A percentile compares a stretch with the other conserved stretches of the same genome.
Conservation (phyloP, 257 asterid genomes). For the Salvia rosmarinus region DNA sequence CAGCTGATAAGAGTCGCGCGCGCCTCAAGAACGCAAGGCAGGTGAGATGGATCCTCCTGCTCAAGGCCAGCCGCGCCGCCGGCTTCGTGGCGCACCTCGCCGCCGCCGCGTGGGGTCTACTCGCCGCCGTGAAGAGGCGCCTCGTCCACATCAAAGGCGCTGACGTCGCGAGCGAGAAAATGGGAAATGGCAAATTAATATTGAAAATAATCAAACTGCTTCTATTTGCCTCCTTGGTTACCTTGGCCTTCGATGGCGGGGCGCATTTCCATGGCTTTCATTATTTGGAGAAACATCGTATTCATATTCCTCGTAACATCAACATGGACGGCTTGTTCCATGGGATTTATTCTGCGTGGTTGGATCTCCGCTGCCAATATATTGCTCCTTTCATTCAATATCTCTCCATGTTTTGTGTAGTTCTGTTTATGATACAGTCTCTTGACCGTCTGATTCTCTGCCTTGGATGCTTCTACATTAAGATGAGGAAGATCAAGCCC, state of each 20-base stretch:
- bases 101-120: conserved; percentile 43
- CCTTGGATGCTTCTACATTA: conserved; percentile 63
- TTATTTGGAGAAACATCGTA: conserved; percentile 39
- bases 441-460: conserved; percentile 63
- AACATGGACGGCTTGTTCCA: conserved; percentile 52
- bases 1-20: conserved; percentile 61
- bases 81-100: conserved; percentile 67
- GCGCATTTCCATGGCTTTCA: conserved; percentile 63
- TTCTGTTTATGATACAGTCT: conserved; percentile 57
- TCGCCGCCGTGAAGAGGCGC: conserved; percentile 54
- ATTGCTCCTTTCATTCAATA: conserved; percentile 54
- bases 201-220: conserved; percentile 47
- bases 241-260: conserved; percentile 51
- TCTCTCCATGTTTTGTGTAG: conserved; percentile 56
- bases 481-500: conserved; percentile 60
- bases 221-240: conserved; percentile 38
- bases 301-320: conserved; percentile 38
- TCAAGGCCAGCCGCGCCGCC: conserved; percentile 68
- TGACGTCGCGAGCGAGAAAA: conserved; percentile 60
- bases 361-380: conserved; percentile 49
- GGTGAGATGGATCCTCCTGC: conserved; percentile 68
- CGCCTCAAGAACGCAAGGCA: conserved; percentile 70
- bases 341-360: conserved; percentile 52
- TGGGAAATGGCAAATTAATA: conserved; percentile 55
- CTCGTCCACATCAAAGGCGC: conserved; percentile 60